Percentiles rank a stretch among this genome's conserved stretches.
Conservation (phyloP, 176 grass and related monocot genomes). For the Musa acuminata region DNA sequence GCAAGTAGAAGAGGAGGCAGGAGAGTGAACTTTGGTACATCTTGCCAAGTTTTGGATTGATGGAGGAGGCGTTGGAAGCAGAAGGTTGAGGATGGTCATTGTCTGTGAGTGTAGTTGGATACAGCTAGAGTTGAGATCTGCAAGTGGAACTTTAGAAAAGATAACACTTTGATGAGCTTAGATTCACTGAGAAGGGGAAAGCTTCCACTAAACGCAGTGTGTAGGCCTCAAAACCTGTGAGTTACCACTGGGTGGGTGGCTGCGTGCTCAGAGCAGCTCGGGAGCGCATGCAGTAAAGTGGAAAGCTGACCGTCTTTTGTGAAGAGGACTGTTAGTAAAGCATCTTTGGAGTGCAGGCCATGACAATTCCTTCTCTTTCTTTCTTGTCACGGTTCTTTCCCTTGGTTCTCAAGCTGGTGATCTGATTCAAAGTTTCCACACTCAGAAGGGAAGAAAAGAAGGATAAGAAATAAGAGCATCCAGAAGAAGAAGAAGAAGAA, state of each 20-base stretch:
- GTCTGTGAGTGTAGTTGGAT: not conserved
- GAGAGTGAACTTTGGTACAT: not conserved
- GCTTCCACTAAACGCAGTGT: not conserved
- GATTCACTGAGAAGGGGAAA: not conserved
- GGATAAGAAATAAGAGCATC: too few relatives aligned
- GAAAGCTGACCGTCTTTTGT: not conserved
- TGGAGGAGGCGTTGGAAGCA: not conserved
- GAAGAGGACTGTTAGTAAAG: not conserved
- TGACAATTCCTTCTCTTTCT: not conserved
- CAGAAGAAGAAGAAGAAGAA: too few relatives aligned
- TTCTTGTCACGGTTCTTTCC: not conserved
- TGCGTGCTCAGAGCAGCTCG: not conserved
- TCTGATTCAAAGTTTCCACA: too few relatives aligned
- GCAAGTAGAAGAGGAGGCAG: not conserved
- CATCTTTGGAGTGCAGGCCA: not conserved
- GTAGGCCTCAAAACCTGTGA: not conserved
- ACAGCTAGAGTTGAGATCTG: not conserved
- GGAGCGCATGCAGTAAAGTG: not conserved
- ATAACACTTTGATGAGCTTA: not conserved
- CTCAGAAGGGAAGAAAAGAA: too few relatives aligned
- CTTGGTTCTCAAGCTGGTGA: too few relatives aligned
- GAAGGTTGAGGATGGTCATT: not conserved
- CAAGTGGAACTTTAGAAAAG: not conserved
- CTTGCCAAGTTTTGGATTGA: not conserved
- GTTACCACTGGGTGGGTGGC: not conserved